Conservation (phyloP, 106 monocot species). For the Iris macrosiphon region DNA sequence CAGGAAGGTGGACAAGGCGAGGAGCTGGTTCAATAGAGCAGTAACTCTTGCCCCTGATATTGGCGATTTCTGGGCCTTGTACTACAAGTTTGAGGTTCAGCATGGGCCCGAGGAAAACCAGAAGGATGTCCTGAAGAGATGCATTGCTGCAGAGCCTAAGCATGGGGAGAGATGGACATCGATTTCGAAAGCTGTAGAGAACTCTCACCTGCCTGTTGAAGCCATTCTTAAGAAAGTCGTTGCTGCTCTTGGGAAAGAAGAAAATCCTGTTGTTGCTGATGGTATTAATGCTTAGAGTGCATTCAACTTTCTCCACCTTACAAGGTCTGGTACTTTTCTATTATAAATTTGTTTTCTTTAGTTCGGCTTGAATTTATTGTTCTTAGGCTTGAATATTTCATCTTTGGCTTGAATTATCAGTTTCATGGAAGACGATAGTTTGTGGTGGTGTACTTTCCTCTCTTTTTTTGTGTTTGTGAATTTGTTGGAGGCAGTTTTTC, state of each 20-base stretch:
- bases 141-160: constrained; percentile 80
- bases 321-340: background rate
- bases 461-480: no score
- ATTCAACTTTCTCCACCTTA: background rate
- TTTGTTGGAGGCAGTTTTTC: no score
- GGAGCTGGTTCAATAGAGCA: constrained; percentile 84
- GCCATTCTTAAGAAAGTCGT: constrained; percentile 87
- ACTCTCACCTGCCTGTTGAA: constrained; percentile 75
- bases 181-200: constrained; percentile 87
- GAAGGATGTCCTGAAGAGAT: constrained; percentile 77
- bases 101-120: constrained; percentile 87
- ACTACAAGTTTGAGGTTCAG: constrained; percentile 94
- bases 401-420: no score
- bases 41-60: constrained; percentile 88
- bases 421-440: no score
- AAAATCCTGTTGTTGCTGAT: constrained; percentile 36
- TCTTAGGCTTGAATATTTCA: no score
- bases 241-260: constrained; percentile 70
- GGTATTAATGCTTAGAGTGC: constrained; percentile 25
- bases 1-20: constrained; percentile 93
- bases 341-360: background rate
- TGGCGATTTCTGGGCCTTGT: constrained; percentile 92
- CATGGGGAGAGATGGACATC: constrained; percentile 93
- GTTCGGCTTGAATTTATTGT: background rate
- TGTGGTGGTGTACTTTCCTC: no score